Base-by-base conservation (phyloP, 495 filamentous ascomycete genomes). In the Acidomyces sp. region DNA sequence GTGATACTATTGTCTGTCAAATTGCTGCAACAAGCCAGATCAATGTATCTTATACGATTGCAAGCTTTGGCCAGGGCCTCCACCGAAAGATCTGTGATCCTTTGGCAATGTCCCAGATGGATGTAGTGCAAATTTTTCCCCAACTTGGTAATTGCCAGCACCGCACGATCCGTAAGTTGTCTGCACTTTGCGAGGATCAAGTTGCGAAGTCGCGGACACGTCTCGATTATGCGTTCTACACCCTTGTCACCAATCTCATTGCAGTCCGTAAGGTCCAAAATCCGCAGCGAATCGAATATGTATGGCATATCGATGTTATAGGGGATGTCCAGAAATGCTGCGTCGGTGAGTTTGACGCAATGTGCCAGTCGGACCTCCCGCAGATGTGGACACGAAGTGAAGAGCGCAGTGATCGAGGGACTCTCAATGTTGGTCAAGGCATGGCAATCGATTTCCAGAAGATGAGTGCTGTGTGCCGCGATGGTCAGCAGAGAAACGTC, bases 81-180 rank as follows among this genome's bases (percentile, higher is more conserved):
- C 6, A 99, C 84, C 5, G 82, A 85, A 9, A 68, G 58, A 62
- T 99, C 92, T 0, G 86, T 94, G 51, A 99, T 85, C 28, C 85
- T 72, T 12, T 72, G 71, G 58, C 92, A 99, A 56, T 99, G 92
- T 1, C 92, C 92, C 4, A 99, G 68, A 52, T 96, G 92, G 34
- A 99, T 76, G 55, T 87, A 93, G 58, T 99, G 92, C 17, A 99
- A 60, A 48, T 96, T 96, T 66, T 94, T 96, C 36, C 87, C 85
- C 12, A 99, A 70, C 44, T 73, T 77, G 32, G 83, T 80, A 47
- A 96, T 95, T 23, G 86, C 78, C 34, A 67, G 55, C n/a, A 96
- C 86, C 6, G 85, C 78, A 37, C 77, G 72, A 61, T 96, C 90
- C 9, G 92, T 95, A 50, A 99, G 78, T 43, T 84, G 78, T 41